Evolutionary conservation across 1,284 basidiomycete species (phyloP).

Genomic region (Austroboletus novae-zelandiae): DNA sequence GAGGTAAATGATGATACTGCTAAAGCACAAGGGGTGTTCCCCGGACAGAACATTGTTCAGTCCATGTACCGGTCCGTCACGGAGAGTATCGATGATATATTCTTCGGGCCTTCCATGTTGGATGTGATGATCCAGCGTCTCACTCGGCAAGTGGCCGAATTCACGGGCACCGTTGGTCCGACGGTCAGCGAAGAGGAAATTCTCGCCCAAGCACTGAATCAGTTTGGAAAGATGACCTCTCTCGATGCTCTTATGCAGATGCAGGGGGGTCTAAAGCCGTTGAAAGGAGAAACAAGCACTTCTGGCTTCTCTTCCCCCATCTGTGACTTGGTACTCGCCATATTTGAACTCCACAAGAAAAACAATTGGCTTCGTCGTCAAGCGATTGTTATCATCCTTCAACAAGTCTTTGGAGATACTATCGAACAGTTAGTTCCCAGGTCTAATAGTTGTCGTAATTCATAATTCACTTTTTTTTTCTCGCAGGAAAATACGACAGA

Average conservation of each 20-base stretch:
- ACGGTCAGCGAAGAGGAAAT: slow-evolving; percentile 82
- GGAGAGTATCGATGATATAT: slow-evolving; percentile 90
- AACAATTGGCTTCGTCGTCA: slow-evolving; percentile 97
- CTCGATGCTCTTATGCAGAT: slow-evolving; percentile 68
- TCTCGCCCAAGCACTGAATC: slow-evolving; percentile 73
- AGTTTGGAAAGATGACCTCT: slow-evolving; percentile 59
- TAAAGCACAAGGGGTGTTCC: slow-evolving; percentile 48
- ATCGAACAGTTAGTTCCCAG: slow-evolving; percentile 75
- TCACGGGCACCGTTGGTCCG: slow-evolving; percentile 77
- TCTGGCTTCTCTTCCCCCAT: slow-evolving; percentile 91
- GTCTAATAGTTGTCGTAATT: background rate
- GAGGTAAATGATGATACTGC: slow-evolving; percentile 40
- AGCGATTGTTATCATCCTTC: slow-evolving; percentile 93
- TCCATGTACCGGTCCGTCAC: slow-evolving; percentile 86
- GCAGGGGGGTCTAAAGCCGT: slow-evolving; percentile 69
- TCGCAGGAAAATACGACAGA: slow-evolving; percentile 82
- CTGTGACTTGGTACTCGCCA: slow-evolving; percentile 87
- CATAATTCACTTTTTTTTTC: slow-evolving; percentile 2
- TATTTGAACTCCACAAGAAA: slow-evolving; percentile 93
- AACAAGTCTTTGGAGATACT: slow-evolving; percentile 92
- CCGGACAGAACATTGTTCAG: slow-evolving; percentile 75
- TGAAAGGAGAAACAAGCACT: slow-evolving; percentile 84
- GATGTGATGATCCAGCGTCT: slow-evolving; percentile 90
- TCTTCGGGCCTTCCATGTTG: slow-evolving; percentile 90
- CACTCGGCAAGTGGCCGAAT: slow-evolving; percentile 84